Conservation (phyloP, 192 early-diverging fungal species). For the Obelidium mucronatum region DNA sequence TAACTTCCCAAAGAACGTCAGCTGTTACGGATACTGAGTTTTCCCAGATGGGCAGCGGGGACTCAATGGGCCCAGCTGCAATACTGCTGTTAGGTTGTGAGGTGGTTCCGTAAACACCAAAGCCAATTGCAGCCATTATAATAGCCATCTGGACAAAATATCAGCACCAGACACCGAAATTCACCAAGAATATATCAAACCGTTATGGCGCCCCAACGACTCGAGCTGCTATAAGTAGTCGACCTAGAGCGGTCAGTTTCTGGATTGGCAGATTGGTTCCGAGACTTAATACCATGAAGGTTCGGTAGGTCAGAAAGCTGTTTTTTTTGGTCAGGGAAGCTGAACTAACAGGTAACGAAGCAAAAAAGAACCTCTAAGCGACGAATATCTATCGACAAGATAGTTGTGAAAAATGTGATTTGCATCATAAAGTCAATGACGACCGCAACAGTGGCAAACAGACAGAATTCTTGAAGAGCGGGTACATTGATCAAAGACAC, state of each 20-base stretch:
- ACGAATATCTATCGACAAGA: slow-evolving; percentile 85
- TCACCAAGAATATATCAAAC: slow-evolving; percentile 8
- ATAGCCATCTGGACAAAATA: slow-evolving; percentile 37
- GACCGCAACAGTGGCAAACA: slow-evolving; percentile 70
- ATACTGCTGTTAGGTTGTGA: neutral
- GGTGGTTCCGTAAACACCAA: slow-evolving; percentile 43
- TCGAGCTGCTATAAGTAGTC: slow-evolving; percentile 4
- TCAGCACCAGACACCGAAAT: neutral
- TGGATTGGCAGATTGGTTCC: neutral
- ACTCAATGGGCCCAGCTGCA: neutral
- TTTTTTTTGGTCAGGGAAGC: neutral
- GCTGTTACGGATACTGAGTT: slow-evolving; percentile 45
- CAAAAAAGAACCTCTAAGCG: slow-evolving; percentile 65
- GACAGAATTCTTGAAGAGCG: slow-evolving; percentile 76
- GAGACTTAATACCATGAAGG: slow-evolving; percentile 17
- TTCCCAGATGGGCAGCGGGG: slow-evolving; percentile 27
- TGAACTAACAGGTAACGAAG: neutral
- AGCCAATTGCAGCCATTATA: slow-evolving; percentile 39
- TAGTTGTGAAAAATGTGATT: slow-evolving; percentile 80
- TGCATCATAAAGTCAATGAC: slow-evolving; percentile 82
- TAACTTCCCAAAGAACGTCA: slow-evolving; percentile 56
- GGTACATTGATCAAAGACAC: slow-evolving; percentile 65
- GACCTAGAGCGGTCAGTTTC: neutral
- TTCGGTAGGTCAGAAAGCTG: slow-evolving; percentile 56
- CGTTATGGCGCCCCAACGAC: slow-evolving; percentile 43